Percentiles rank a stretch among this genome's conserved stretches.
These are phyloP conservation scores for Kazachstania psychrophila DNA, from an alignment of 805 yeast genomes.

Conservation along the genomic window DNA sequence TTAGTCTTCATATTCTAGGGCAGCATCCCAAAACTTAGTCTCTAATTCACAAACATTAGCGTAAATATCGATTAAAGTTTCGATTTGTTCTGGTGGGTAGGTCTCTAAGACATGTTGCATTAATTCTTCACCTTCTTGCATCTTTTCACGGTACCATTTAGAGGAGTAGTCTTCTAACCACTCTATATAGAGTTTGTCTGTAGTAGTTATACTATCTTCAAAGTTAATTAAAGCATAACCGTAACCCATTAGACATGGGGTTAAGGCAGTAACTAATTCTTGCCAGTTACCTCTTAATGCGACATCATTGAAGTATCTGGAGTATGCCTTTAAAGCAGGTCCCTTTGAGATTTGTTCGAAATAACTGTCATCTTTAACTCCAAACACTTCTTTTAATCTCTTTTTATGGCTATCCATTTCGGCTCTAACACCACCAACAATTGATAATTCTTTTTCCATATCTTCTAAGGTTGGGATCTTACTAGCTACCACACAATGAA, in stretches of 20 bases:
- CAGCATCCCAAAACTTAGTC: slow-evolving; percentile 59
- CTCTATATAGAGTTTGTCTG: slow-evolving; percentile 24
- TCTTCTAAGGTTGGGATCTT: slow-evolving; percentile 48
- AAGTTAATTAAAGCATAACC: slow-evolving; percentile 41
- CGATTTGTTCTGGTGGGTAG: slow-evolving; percentile 37
- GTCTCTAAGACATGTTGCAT: slow-evolving; percentile 38
- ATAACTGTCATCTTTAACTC: slow-evolving; percentile 34
- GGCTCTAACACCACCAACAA: slow-evolving; percentile 41
- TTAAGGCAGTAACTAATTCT: slow-evolving; percentile 55
- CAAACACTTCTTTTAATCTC: slow-evolving; percentile 36
- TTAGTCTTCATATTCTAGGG: slow-evolving; percentile 16
- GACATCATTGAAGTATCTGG: slow-evolving; percentile 47
- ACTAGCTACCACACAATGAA: slow-evolving; percentile 55
- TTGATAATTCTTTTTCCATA: slow-evolving; percentile 41
- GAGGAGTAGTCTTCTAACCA: slow-evolving; percentile 61
- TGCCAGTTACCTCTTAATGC: slow-evolving; percentile 50
- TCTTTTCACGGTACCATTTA: slow-evolving; percentile 48
- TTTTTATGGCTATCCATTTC: slow-evolving; percentile 51
- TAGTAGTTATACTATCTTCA: slow-evolving; percentile 28
- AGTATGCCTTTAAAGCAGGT: slow-evolving; percentile 50
- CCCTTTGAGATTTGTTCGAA: slow-evolving; percentile 42
- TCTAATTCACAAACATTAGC: slow-evolving; percentile 53
- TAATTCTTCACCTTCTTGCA: slow-evolving; percentile 39
- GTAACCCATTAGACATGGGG: slow-evolving; percentile 73
- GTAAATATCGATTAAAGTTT: slow-evolving; percentile 48